Conservation (phyloP, 257 asterid genomes). For the Plantago ovata region DNA sequence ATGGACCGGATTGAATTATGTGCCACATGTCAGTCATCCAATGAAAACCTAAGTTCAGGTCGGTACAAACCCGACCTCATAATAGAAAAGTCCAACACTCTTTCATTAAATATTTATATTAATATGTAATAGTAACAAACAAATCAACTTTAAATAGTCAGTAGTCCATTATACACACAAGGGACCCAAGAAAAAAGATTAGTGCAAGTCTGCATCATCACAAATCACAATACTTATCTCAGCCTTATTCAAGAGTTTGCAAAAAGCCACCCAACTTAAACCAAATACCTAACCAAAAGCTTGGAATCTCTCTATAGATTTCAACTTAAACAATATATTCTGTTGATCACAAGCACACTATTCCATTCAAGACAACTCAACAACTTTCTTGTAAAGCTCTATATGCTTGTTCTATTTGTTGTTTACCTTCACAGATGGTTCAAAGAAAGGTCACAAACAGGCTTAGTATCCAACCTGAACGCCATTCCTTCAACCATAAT, state of each 20-base stretch:
- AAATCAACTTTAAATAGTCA: slow-evolving; percentile 4
- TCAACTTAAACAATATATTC: not conserved
- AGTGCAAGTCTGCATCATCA: slow-evolving; percentile 49
- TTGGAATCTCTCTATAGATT: slow-evolving; percentile 32
- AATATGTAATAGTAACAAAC: no score
- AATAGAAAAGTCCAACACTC: no score
- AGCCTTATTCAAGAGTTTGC: slow-evolving; percentile 26
- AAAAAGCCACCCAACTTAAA: slow-evolving; percentile 21
- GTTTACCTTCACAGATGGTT: slow-evolving; percentile 57
- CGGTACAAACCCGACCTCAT: no score
- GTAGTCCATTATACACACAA: not conserved
- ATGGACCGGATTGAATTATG: no score
- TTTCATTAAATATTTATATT: no score
- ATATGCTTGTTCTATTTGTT: slow-evolving; percentile 20
- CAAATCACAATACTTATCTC: slow-evolving; percentile 23
- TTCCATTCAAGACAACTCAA: slow-evolving; percentile 15
- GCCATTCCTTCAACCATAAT: slow-evolving; percentile 25
- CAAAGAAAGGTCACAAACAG: slow-evolving; percentile 53
- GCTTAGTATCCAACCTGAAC: slow-evolving; percentile 39
- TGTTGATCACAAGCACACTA: slow-evolving; percentile 8
- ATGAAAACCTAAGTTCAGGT: no score
- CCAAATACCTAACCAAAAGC: slow-evolving; percentile 21
- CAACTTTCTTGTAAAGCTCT: slow-evolving; percentile 18
- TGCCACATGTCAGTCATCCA: no score
- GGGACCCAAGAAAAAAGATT: slow-evolving; percentile 24